Evolutionary conservation across 805 yeast species (phyloP).

Genomic region (Saccharomycopsis schoenii): DNA sequence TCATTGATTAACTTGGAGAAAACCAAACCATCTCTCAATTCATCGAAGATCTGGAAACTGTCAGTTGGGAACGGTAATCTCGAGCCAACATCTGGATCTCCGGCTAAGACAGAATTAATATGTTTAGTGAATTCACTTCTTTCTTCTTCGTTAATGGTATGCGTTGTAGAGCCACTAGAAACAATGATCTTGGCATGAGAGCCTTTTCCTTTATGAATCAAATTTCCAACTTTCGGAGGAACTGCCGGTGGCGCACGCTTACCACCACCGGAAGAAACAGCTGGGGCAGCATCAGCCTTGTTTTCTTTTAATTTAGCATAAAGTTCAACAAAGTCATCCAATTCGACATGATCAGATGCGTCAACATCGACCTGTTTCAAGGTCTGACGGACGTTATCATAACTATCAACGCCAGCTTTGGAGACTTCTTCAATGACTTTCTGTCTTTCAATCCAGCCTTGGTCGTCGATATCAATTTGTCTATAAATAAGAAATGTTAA

Average conservation of each 20-base stretch:
- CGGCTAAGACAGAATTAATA: constrained; percentile 83
- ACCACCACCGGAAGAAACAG: constrained; percentile 21
- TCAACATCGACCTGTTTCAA: constrained; percentile 86
- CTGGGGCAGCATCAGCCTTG: constrained; percentile 21
- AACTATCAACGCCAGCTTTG: constrained; percentile 66
- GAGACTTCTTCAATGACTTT: constrained; percentile 79
- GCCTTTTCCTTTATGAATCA: constrained; percentile 43
- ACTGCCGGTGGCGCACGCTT: constrained; percentile 24
- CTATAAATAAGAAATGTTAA: constrained; percentile 25
- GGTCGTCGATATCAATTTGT: constrained; percentile 76
- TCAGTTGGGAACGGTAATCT: constrained; percentile 89
- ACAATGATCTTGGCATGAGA: constrained; percentile 70
- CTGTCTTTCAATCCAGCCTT: constrained; percentile 91
- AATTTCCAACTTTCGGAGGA: constrained; percentile 25
- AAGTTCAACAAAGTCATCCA: constrained; percentile 86
- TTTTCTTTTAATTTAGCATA: constrained; percentile 67
- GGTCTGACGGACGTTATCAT: constrained; percentile 91
- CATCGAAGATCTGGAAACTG: constrained; percentile 91
- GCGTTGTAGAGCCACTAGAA: constrained; percentile 76
- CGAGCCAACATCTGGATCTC: constrained; percentile 75
- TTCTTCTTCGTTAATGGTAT: constrained; percentile 95
- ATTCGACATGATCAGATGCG: constrained; percentile 93
- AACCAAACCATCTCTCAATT: constrained; percentile 90
- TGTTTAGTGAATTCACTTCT: constrained; percentile 93
- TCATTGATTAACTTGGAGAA: constrained; percentile 91